Evolutionary conservation across 2,329 filamentous ascomycete species (phyloP), one percentile per base, ranked within the genome.

Genomic region (Paecilomyces fulvus): DNA sequence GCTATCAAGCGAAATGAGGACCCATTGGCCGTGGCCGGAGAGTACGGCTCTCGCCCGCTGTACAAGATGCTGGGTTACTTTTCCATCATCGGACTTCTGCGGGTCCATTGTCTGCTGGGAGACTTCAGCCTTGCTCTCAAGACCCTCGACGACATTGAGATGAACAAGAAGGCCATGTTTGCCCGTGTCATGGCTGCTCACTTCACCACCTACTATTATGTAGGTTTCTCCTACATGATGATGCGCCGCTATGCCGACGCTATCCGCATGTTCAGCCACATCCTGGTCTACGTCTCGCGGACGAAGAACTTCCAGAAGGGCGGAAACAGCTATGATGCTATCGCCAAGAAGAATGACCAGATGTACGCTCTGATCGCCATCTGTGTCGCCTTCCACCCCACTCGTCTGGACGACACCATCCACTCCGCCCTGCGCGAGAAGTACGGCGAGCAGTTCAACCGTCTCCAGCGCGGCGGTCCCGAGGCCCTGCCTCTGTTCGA

Each of bases 251-350:
- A 99, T 75, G 90, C 91, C 77, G 94, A 99, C 77, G 94, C 94
- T 75, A 96, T 99, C 79, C 91, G 92, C 83, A 96, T 96, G 88
- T 99, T 99, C 86, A 95, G 90, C 82, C 94, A 99, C 83, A 99
- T 99, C 76, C 86, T 99, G 67, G 88, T 99, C 78, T 99, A 97
- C 79, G 92, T 99, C 64, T 96, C 91, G 65, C 84, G 94, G 69
- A 99, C 94, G 72, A 99, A 99, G 89, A 97, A 97, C 83, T 97
- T 97, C 86, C 94, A 99, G 79, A 99, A 97, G 86, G 95, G 92
- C 75, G 88, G 73, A 64, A 76, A 75, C 67, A 96, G 79, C 65
- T 97, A 96, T 80, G 94, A 99, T 76, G 95, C 90, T 61, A 96
- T 97, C 77, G 92, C 90, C 69, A 99, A 99, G 88, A 97, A 97